Evolutionary conservation across 768 basidiomycete genomes (phyloP).

Genomic region (Lentinus brumalis): DNA sequence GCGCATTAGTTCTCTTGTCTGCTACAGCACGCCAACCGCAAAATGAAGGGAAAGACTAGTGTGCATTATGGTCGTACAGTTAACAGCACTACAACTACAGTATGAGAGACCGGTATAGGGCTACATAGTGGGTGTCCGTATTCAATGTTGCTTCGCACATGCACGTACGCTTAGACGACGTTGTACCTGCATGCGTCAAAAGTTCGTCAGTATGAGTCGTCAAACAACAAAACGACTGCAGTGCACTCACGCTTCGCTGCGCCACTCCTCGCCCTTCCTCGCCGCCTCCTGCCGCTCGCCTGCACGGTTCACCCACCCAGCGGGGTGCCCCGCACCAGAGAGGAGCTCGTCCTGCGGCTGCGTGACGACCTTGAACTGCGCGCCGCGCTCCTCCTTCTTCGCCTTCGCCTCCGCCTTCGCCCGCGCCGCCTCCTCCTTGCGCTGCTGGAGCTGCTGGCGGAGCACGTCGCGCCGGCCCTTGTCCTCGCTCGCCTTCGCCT

Average conservation of each 20-base stretch:
- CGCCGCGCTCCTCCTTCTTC: slow-evolving; percentile 43
- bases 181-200: no score
- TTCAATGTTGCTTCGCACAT: no score
- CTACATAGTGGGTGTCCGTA: no score
- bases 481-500: slow-evolving; percentile 51
- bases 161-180: no score
- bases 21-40: no score
- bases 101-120: no score
- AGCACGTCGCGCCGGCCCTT: slow-evolving; percentile 29
- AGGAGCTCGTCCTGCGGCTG: slow-evolving; percentile 68
- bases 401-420: slow-evolving; percentile 44
- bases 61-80: no score
- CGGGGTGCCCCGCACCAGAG: slow-evolving; percentile 60
- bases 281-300: slow-evolving; percentile 46
- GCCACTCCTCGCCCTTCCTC: slow-evolving; percentile 49
- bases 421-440: slow-evolving; percentile 47
- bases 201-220: background rate
- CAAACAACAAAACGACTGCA: background rate
- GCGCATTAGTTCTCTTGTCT: no score
- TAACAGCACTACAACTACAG: no score
- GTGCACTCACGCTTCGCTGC: slow-evolving; percentile 45
- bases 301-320: slow-evolving; percentile 72
- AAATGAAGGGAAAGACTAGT: no score
- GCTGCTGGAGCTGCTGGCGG: slow-evolving; percentile 52
- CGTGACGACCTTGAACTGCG: slow-evolving; percentile 82